Base-by-base conservation (phyloP, 192 early-diverging fungal genomes). In the Fimicolochytrium jonesii region DNA sequence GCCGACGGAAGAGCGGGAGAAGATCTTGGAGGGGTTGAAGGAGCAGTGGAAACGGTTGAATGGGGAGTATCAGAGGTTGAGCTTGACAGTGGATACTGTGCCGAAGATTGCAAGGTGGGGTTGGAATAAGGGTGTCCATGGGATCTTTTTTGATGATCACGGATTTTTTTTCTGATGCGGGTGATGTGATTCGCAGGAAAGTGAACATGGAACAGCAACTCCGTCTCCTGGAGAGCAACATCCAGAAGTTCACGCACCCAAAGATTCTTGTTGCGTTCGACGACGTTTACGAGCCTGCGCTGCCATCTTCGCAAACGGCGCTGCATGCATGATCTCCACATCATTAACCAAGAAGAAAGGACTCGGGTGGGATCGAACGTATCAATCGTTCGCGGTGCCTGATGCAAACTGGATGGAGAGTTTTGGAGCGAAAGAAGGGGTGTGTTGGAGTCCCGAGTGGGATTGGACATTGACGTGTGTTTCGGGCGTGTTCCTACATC, bases 201-300 rank as follows among this genome's bases (percentile, higher is more conserved):
- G 80, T 82, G 9, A 77, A 77, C 36, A 79, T 82, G 77, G 80
- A 82, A 54, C 77, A 82, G 58, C 80, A 79, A 43, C 70, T 82
- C 47, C 80, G 78, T 58, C 59, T 73, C n/a, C 71, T 77, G n/a
- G 80, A 82, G 54, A 67, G 58, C 35, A 69, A 77, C 50, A 82
- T 82, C 63, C 65, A 69, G 23, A 74, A 73, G 50, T 82, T 82
- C 68, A 78, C 80, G 26, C 70, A 80, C 49, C 58, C 77, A 3
- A 78, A 76, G 47, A 82, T 82, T 48, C 47, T 69, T 51, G 76
- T 81, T 15, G 70, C 63, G 36, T 79, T 79, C 41, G 66, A 64
- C 54, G 64, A 68, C 1, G 66, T 61, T 6, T 77, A 73, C 46
- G 33, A 52, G 15, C 53, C 53, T n/a, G n/a, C n/a, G n/a, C n/a